Evolutionary conservation across 139 green algal species (phyloP).

Genomic region (Coccomyxa sp.): DNA sequence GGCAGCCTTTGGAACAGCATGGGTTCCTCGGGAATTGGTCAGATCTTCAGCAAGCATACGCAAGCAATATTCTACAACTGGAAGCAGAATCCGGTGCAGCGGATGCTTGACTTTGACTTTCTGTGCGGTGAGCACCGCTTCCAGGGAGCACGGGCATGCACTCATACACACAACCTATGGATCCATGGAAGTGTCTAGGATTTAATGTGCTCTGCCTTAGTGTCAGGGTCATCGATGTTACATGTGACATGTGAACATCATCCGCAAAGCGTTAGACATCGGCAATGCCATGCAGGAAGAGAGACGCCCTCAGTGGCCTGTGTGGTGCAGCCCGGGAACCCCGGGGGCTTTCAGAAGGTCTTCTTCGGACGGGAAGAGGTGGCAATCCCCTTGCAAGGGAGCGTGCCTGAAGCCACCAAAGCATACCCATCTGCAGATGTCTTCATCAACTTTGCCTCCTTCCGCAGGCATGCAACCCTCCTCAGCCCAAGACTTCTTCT

Average conservation of each 20-base stretch:
- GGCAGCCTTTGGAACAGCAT: no score
- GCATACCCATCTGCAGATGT: constrained; percentile 80
- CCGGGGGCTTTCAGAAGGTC: constrained; percentile 87
- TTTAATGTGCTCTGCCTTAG: not conserved
- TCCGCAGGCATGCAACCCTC: constrained; percentile 79
- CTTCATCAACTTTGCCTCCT: constrained; percentile 96
- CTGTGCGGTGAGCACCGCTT: constrained; percentile 83
- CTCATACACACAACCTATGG: not conserved
- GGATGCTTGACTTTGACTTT: constrained; percentile 96
- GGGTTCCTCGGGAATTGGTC: no score
- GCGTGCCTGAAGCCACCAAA: constrained; percentile 61
- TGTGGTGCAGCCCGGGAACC: constrained; percentile 75
- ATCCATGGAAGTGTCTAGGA: not conserved
- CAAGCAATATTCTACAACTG: constrained; percentile 94
- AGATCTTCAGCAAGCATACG: constrained; percentile 72
- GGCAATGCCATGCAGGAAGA: constrained; percentile 41
- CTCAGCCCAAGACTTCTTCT: no score
- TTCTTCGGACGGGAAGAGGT: constrained; percentile 91
- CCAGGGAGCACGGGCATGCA: not conserved
- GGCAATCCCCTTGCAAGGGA: constrained; percentile 76
- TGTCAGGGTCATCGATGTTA: not conserved
- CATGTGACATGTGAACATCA: not conserved
- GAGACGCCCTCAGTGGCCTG: constrained; percentile 79
- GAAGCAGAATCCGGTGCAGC: constrained; percentile 76
- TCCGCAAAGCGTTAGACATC: not conserved